Percentiles rank a stretch among this genome's conserved stretches.
phyloP scores from a whole-genome alignment of 108 stramenopile species.

The Cyclostephanos invisitatus region DNA sequence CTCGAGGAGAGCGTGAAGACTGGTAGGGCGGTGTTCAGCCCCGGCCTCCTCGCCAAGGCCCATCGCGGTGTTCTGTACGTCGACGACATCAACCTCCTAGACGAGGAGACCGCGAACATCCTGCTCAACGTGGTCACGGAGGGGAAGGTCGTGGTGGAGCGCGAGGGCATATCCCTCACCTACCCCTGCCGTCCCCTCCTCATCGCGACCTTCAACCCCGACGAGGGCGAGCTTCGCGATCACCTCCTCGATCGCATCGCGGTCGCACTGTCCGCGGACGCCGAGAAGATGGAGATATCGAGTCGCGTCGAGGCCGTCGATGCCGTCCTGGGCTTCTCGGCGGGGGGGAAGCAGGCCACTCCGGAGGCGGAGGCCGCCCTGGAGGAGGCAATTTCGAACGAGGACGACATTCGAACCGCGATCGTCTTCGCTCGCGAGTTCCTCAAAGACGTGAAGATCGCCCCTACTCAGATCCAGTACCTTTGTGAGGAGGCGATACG shows the following conservation, averaged over 20 bases:
- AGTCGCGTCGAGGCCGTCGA: slow-evolving; percentile 88
- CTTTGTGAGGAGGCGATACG: slow-evolving; percentile 95
- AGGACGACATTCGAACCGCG: slow-evolving; percentile 91
- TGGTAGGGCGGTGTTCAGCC: slow-evolving; percentile 93
- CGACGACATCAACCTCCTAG: slow-evolving; percentile 96
- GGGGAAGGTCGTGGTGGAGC: slow-evolving; percentile 92
- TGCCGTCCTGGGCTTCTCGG: slow-evolving; percentile 78
- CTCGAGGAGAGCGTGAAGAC: slow-evolving; percentile 90
- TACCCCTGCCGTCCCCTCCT: slow-evolving; percentile 92
- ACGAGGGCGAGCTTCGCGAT: slow-evolving; percentile 96
- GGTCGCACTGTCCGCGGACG: slow-evolving; percentile 88
- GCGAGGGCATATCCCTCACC: slow-evolving; percentile 90
- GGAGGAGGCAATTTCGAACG: slow-evolving; percentile 76
- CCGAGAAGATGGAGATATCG: slow-evolving; percentile 69
- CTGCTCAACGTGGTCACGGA: slow-evolving; percentile 87
- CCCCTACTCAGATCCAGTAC: slow-evolving; percentile 92
- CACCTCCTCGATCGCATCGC: slow-evolving; percentile 95
- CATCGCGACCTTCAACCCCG: slow-evolving; percentile 96
- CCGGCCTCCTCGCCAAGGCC: slow-evolving; percentile 93
- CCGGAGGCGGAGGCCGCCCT: slow-evolving; percentile 65
- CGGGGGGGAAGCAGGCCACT: slow-evolving; percentile 64
- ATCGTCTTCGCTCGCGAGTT: slow-evolving; percentile 94
- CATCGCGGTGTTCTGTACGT: slow-evolving; percentile 95
- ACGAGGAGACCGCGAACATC: slow-evolving; percentile 93
- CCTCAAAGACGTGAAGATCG: slow-evolving; percentile 76